A percentile compares a stretch with the other conserved stretches of the same genome.
phyloP scores from a whole-genome alignment of 495 filamentous ascomycete genomes.

The Staphylotrichum tortipilum region DNA sequence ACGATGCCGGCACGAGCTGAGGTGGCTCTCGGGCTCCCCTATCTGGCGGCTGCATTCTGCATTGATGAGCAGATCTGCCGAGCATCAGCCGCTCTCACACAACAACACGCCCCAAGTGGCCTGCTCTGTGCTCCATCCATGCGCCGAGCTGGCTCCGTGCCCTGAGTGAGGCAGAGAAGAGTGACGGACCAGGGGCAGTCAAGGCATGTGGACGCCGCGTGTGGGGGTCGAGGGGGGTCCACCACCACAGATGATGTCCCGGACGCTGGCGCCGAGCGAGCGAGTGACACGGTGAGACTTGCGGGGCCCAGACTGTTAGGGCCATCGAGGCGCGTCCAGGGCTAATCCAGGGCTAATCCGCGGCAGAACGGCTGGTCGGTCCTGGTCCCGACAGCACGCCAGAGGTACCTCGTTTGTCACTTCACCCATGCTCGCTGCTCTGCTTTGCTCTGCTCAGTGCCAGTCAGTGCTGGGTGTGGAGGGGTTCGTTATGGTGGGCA shows the following conservation, averaged over 20 bases:
- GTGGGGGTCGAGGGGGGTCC: constrained; percentile 3
- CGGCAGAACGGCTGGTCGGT: constrained; percentile 13
- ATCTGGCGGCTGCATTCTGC: too few species aligned
- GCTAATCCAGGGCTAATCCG: too few species aligned
- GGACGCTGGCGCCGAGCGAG: constrained; percentile 2
- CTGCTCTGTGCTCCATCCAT: not conserved
- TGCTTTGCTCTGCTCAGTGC: not conserved
- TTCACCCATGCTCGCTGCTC: too few species aligned
- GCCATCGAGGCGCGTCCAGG: too few species aligned
- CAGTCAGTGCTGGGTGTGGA: too few species aligned
- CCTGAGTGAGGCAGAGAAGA: not conserved
- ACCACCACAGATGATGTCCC: not conserved
- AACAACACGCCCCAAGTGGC: too few species aligned
- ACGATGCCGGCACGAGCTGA: too few species aligned
- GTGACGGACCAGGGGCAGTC: too few species aligned
- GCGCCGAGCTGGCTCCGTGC: too few species aligned
- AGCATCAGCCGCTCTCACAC: not conserved
- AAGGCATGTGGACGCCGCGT: too few species aligned
- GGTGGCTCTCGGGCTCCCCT: too few species aligned
- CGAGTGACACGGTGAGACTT: constrained; percentile 12
- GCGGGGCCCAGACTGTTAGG: not conserved
- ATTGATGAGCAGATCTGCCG: not conserved
- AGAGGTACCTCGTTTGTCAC: constrained; percentile 13
- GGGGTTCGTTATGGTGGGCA: not conserved
- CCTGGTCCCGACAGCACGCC: constrained; percentile 6